Base-by-base conservation (phyloP, 164 flowering plant species). In the Tinospora cordifolia region DNA sequence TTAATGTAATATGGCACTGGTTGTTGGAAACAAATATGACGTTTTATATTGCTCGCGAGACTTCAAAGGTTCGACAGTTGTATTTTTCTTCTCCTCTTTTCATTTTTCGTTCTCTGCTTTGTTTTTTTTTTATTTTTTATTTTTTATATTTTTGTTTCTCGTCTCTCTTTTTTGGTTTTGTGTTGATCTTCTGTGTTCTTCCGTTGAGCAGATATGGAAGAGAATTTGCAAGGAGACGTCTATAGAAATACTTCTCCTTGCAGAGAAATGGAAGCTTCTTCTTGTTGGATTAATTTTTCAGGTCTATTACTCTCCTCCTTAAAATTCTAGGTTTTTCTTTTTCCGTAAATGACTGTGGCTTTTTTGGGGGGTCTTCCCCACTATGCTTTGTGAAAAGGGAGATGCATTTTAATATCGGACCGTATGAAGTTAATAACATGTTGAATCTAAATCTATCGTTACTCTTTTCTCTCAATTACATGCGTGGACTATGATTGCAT, bases 11-110 rank as follows among this genome's bases (percentile, higher is more conserved):
- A 84, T 82, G 90, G 90, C 75, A 73, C 41, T 79, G 76, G 73
- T 75, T 73, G 75, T 74, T 71, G 66, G 58, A 75, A 66, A 49
- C 63, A 75, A 58, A 66, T 65, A 90, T 90, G 98, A 85, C 92
- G 80, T 71, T 87, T 86, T 88, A 91, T 87, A 85, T 91, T 82
- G 87, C 91, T 81, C 93, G 98, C 78, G 93, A 91, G 80, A 85
- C 90, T 77, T 88, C 98, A 6, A 93, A 93, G 98, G 98, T 92
- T 75, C 69, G 59, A 49, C 24, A 70, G 22, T 70, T n/a, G n/a
- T n/a, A n/a, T n/a, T 12, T 15, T n/a, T 11, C 22, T 39, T 25
- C 41, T 22, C 66, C 10, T 13, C 30, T 66, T 27, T 40, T 44
- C 6, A 3, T 70, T 40, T 54, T 12, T 36, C 59, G 22, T 63